Evolutionary conservation across 2,329 filamentous ascomycete species (phyloP), one percentile per base, ranked within the genome.

Genomic region (Phyllosticta ampelicida): DNA sequence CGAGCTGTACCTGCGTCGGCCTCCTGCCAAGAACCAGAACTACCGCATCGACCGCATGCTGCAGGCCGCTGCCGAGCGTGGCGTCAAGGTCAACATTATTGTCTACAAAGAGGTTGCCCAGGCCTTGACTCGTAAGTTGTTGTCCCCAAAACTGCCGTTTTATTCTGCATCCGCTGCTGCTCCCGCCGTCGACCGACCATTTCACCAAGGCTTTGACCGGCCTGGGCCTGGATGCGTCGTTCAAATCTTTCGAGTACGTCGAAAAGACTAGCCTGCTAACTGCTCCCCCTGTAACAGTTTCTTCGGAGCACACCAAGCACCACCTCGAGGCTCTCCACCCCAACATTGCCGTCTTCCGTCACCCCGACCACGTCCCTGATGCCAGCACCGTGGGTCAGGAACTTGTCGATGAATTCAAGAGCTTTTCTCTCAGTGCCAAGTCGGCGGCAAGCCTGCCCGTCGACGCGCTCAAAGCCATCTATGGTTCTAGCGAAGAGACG

Each of bases 51-150:
- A 96, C 72, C 82, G 84, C 54, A 85, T 95, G 84, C 81, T 96
- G 53, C 80, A 87, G 65, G 85, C 85, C 57, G 90, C 90, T 9
- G 90, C 91, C 23, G 81, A 92, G 72, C 83, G 90, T 50, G 91
- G 90, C 49, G 90, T 96, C 51, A 83, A 86, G 65, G 79, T 96
- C 65, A 86, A 91, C 65, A 79, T 95, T 55, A 90, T 96, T 56
- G 89, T 96, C 10, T 96, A 96, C 75, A 96, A 95, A 74, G 91
- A 96, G 73, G 75, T 78, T 23, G 83, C 87, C 3, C 86, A 89
- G 66, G 87, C 89, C 48, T 74, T 95, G 66, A 90, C 87, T 48
- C 77, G 86, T 89, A 79, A 80, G 86, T 83, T 65, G 55, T 60
- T 70, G 21, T 72, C 70, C 66, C 74, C 74, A 61, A 66, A 66